Evolutionary conservation across 2,329 filamentous ascomycete genomes (phyloP), one percentile per base, ranked within the genome.

Genomic region (Neopestalotiopsis rosae): DNA sequence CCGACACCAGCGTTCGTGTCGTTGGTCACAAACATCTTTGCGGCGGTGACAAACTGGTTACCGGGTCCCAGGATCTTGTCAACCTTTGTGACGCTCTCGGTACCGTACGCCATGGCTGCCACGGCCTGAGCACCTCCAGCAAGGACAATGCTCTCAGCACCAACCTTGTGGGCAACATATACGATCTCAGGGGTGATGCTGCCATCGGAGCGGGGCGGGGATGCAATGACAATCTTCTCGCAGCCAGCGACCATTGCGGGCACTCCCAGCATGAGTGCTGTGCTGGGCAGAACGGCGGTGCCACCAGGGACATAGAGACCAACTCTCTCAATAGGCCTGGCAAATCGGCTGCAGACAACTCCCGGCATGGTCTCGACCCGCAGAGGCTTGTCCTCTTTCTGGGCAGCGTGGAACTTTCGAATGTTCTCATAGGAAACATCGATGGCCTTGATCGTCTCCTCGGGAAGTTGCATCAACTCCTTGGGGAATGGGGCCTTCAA

Each of bases 31-130:
- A 95, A 88, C 96, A 99, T 99, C 88, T 99, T 99, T 66, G 94
- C 96, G 0, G 96, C 96, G 0, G 96, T 99, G 56, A 99, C 96
- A 78, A 98, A 99, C 81, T 98, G 96, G 82, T 99, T 99, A 45
- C 96, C 96, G 2, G 96, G 96, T 0, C 96, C 96, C 13, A 98
- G 89, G 74, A 99, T 98, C 89, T 99, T 99, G 86, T 99, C 96
- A 7, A 99, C 96, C 85, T 99, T 99, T 80, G 87, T 93, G 65
- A 99, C 90, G 74, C 91, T 95, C 81, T 98, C 92, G 0, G 96
- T 99, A 62, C 96, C 96, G 82, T 99, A 99, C 2, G 96, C 96
- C 91, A 99, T 92, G 62, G 96, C 96, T 24, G 95, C 96, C 49
- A 99, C 91, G 58, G 96, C 96, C 83, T 99, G 96, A 0, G 95